These are phyloP conservation scores for Fusarium sp. DNA, from an alignment of 2,329 filamentous ascomycete species.

Conservation along the genomic window DNA sequence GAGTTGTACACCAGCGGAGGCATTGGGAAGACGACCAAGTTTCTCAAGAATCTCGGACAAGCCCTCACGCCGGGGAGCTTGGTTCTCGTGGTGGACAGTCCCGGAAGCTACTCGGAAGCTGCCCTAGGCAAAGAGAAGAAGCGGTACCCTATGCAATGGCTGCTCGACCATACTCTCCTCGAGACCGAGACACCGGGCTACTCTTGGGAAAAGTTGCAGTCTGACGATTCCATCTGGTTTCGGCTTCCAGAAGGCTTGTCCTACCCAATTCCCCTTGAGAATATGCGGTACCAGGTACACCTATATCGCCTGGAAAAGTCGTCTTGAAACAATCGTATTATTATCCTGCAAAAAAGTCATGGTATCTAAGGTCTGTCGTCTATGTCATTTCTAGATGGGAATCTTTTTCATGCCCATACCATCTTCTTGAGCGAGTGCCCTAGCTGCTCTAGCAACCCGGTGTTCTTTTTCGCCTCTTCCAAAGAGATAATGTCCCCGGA, in stretches of 20 bases:
- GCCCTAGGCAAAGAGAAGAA: conserved; percentile 70
- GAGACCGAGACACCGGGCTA: conserved; percentile 50
- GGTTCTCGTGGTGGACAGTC: conserved; percentile 89
- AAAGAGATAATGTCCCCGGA: conserved; percentile 81
- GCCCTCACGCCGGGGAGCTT: conserved; percentile 68
- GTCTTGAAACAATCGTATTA: conserved; percentile 21
- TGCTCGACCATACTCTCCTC: conserved; percentile 84
- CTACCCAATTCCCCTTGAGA: conserved; percentile 89
- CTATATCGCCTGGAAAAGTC: conserved; percentile 67
- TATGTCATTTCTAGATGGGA: conserved; percentile 21
- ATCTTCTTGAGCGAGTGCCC: conserved; percentile 93
- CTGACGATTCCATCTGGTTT: conserved; percentile 87
- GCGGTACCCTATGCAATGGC: conserved; percentile 92
- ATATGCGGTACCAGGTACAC: conserved; percentile 96
- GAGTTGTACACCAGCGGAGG: conserved; percentile 88
- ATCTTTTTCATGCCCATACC: conserved; percentile 74
- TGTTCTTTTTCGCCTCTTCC: conserved; percentile 86
- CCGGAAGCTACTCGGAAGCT: conserved; percentile 91
- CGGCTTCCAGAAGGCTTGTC: conserved; percentile 72
- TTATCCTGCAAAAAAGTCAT: conserved; percentile 7
- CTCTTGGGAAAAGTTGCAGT: conserved; percentile 79
- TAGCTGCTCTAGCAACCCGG: conserved; percentile 85
- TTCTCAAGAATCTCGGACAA: conserved; percentile 77
- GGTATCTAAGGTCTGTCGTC: conserved; percentile 34
- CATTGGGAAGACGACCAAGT: conserved; percentile 76